Conservation (phyloP, 2,329 filamentous ascomycete genomes). For the Phyllosticta citrichinensis region DNA sequence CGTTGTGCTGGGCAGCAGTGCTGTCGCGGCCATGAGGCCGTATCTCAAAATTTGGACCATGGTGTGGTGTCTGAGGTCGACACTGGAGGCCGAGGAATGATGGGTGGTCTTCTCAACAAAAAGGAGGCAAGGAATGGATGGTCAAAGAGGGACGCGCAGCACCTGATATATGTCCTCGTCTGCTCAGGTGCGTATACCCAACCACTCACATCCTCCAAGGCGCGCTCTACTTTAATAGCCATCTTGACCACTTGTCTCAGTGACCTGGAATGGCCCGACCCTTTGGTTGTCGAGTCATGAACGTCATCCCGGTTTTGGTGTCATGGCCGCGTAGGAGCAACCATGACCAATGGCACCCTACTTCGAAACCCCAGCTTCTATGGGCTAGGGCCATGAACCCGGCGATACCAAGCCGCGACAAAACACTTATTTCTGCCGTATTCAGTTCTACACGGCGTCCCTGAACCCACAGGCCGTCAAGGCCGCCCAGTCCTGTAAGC, state of each 20-base stretch:
- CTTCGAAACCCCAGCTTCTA: neutral
- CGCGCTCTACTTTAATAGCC: neutral
- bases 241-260: neutral
- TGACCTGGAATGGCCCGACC: neutral
- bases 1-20: constrained; percentile 1
- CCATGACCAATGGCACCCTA: neutral
- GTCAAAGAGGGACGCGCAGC: neutral
- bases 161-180: neutral
- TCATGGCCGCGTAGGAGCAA: neutral
- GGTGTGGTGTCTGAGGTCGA: neutral
- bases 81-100: neutral
- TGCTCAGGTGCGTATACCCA: neutral
- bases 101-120: neutral
- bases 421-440: neutral
- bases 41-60: neutral
- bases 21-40: neutral
- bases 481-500: neutral
- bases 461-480: neutral
- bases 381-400: neutral
- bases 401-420: neutral
- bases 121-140: neutral
- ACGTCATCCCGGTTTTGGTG: neutral
- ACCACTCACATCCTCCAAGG: neutral
- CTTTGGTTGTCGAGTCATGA: neutral
- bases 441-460: neutral